Base-by-base conservation (phyloP, 306 rosid species). In the Vicia villosa region DNA sequence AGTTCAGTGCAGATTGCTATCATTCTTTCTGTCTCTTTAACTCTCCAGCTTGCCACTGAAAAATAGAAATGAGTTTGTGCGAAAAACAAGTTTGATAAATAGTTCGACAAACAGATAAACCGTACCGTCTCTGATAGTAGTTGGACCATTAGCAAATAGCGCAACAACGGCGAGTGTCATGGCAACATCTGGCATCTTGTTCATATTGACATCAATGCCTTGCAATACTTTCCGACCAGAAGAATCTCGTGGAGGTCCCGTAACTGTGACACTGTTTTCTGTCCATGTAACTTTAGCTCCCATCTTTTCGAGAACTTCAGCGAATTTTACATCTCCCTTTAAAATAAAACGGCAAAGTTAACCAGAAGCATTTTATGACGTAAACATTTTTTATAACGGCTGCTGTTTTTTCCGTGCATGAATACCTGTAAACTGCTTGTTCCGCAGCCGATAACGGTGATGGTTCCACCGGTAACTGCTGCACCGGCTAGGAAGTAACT, bases 141-240 rank as follows among this genome's bases (percentile, higher is more conserved):
- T 89, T 55, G 95, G 86, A 22, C 99, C 97, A 66, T 95, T 74
- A 1, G 97, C 97, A 66, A 89, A 95, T 24, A 95, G 86, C 32
- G 99, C 99, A 63, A 89, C 97, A 8, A 95, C 97, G 37, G 99
- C 99, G 47, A 95, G 99, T 13, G 99, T 95, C 99, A 95, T 95
- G 61, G 97, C 99, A 89, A 95, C 99, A 87, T 95, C 99, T 6
- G 99, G 99, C 99, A 95, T 95, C 89, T 95, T 95, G 88, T 95
- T 95, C 99, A 95, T 95, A 74, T 95, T 87, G 75, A 91, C 97
- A 83, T 95, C 97, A 72, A 91, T 24, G 46, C 87, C 93, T 69
- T 74, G 84, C 83, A 95, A 83, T 77, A 84, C 88, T 68, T 87
- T 86, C 68, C 63, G 77, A 68, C 72, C 79, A 2, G 85, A 78